phyloP scores from a whole-genome alignment of 2,329 filamentous ascomycete species.

The Cercospora sp. region DNA sequence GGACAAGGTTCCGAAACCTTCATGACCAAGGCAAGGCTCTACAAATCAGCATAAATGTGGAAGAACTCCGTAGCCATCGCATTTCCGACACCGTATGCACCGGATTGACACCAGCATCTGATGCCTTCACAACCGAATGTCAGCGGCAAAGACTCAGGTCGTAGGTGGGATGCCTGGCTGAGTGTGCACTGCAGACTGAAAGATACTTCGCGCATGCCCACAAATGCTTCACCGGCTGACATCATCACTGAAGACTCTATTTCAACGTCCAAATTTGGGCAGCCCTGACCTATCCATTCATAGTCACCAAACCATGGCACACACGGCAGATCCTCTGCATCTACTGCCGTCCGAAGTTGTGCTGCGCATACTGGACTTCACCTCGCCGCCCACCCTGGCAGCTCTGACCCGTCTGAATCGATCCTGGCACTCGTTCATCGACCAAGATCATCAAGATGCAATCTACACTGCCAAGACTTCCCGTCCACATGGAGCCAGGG shows the following conservation, averaged over 20 bases:
- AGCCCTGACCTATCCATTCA: not conserved
- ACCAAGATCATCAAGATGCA: slow-evolving; percentile 45
- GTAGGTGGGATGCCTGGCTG: not conserved
- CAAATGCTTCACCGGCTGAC: not conserved
- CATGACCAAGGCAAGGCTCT: not conserved
- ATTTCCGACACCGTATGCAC: not conserved
- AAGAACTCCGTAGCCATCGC: not conserved
- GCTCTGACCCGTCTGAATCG: slow-evolving; percentile 40
- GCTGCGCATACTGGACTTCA: slow-evolving; percentile 44
- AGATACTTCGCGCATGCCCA: not conserved
- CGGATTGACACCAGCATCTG: not conserved
- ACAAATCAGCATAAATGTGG: not conserved
- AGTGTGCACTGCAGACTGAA: not conserved
- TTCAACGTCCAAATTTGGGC: not conserved
- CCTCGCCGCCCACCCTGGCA: slow-evolving; percentile 40
- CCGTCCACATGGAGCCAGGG: slow-evolving; percentile 33
- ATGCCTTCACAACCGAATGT: not conserved
- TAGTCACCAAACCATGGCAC: not conserved
- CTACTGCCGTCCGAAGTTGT: slow-evolving; percentile 44
- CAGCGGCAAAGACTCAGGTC: not conserved
- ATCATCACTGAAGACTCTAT: slow-evolving; percentile 5
- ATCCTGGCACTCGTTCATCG: slow-evolving; percentile 47
- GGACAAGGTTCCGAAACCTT: slow-evolving; percentile 3
- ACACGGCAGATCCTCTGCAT: slow-evolving; percentile 29
- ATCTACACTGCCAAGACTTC: slow-evolving; percentile 44